phyloP scores from a whole-genome alignment of 179 eudicot genomes.

The Beta lomatogona region DNA sequence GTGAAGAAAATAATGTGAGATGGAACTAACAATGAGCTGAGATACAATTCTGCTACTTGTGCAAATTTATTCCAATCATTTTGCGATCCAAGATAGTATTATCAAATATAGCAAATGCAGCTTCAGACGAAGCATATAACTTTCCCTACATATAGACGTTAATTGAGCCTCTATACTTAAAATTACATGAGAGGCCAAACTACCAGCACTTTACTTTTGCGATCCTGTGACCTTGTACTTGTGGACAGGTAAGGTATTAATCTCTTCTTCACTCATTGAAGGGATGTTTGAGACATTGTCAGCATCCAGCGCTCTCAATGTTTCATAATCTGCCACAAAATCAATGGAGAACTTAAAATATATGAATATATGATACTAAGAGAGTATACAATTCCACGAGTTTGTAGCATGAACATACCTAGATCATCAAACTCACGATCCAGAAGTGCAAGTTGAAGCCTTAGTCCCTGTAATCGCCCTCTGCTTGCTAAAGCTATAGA shows the following conservation, averaged over 20 bases:
- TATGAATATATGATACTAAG: neutral
- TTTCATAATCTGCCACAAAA: conserved; percentile 62
- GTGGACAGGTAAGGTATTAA: conserved; percentile 73
- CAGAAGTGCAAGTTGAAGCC: conserved; percentile 81
- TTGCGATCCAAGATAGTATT: neutral
- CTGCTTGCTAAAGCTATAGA: conserved; percentile 70
- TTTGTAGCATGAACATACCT: conserved; percentile 34
- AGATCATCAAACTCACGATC: conserved; percentile 77
- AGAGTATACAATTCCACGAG: neutral
- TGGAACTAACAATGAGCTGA: neutral
- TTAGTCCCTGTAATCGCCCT: conserved; percentile 66
- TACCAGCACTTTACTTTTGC: conserved; percentile 12
- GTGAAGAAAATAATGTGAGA: neutral
- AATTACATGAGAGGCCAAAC: conserved; percentile 1
- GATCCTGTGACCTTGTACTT: conserved; percentile 50
- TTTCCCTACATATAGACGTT: neutral
- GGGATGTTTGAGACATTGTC: conserved; percentile 54
- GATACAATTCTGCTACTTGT: neutral
- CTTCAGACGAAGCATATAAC: neutral
- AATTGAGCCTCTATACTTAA: neutral
- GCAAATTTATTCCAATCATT: neutral
- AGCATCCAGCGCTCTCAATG: conserved; percentile 71
- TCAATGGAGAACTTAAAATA: neutral
- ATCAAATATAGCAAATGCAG: neutral
- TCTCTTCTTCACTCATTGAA: conserved; percentile 71